Percentiles rank a stretch among this genome's conserved stretches.
Evolutionary conservation across 129 eudicot species (phyloP).

Genomic region (Flaveria trinervia): DNA sequence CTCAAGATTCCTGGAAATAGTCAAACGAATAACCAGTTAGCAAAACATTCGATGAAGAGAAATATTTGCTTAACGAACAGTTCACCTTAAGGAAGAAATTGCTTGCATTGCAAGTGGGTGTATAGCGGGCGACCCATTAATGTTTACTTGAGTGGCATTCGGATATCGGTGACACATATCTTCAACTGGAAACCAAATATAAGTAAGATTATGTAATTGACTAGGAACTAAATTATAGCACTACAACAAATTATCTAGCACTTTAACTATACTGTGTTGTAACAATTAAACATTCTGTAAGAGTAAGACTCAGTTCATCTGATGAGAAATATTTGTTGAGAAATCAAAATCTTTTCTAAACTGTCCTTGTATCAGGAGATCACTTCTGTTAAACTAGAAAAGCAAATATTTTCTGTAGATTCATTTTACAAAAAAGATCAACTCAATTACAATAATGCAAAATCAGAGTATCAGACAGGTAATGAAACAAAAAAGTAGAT

Average conservation of each 20-base stretch:
- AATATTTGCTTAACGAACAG: conserved; percentile 10
- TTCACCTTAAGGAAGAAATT: conserved; percentile 65
- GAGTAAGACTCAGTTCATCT: not conserved
- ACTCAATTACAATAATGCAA: not conserved
- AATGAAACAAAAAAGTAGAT: not conserved
- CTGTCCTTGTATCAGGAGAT: conserved; percentile 5
- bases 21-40: conserved; percentile 29
- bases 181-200: conserved; percentile 62
- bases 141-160: conserved; percentile 73
- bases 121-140: conserved; percentile 60
- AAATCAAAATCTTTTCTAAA: not conserved
- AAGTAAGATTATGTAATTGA: conserved; percentile 12
- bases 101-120: conserved; percentile 82
- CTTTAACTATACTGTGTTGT: not conserved
- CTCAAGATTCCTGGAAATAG: conserved; percentile 72
- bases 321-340: not conserved
- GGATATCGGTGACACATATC: conserved; percentile 93
- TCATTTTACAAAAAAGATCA: not conserved
- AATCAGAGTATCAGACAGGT: not conserved
- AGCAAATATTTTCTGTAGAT: not conserved
- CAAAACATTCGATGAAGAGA: not conserved
- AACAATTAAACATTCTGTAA: not conserved
- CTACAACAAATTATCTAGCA: not conserved
- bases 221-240: conserved; percentile 21
- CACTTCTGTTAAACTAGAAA: not conserved